Evolutionary conservation across 192 early-diverging fungal species (phyloP), one percentile per base, ranked within the genome.

Genomic region (Phycomyces blakesleeanus): DNA sequence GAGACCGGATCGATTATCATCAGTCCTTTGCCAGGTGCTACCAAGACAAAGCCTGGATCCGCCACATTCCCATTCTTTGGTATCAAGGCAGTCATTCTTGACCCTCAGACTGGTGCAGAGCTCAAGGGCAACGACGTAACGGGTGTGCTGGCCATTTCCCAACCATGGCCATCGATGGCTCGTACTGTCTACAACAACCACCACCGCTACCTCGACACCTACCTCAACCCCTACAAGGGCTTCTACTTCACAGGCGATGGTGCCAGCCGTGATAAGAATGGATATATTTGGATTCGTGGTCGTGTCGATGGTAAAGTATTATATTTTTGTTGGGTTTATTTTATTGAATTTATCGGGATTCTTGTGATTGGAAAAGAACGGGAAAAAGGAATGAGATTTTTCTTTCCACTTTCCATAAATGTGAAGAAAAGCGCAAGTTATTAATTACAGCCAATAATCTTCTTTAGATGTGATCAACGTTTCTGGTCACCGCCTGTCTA

Each of bases 201-300:
- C 79, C 76, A 83, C 70, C 85, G 95, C 44, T 96, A 88, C 81
- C 70, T 96, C 37, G 90, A 95, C 64, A 96, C 94, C 5, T 98
- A 98, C 76, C 69, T 95, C 64, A 81, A 85, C 41, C 90, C 90
- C n/a, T 98, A 96, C 78, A 83, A 82, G 18, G 91, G 92, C 49
- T 93, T 87, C 83, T 98, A 98, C 83, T 98, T 95, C 75, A 91
- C 93, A 14, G 96, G 96, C 20, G 96, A 98, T 74, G 96, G 96
- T 66, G 94, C 88, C 57, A 85, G 85, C 52, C 78, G 90, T 54
- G 96, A 98, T 72, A 79, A 86, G 55, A 94, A 98, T 64, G 94
- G 93, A 40, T 98, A 95, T 84, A 87, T 89, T 80, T 98, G 95
- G 95, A 87, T 98, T 62, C 85, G 89, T 51, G 95, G 95, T 51